Conservation (phyloP, 306 rosid species). For the Boehmeria nivea region DNA sequence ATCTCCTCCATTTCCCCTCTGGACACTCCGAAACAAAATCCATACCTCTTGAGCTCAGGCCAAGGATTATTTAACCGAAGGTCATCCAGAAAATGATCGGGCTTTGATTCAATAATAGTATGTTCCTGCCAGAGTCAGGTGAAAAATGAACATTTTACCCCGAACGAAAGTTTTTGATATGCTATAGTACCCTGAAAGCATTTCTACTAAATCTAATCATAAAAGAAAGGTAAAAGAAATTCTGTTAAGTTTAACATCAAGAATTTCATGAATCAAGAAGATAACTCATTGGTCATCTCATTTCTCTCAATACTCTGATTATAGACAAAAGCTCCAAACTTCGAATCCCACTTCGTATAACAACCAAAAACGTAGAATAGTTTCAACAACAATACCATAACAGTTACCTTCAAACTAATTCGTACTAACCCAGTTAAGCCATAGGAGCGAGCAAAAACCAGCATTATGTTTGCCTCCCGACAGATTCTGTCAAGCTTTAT, state of each 20-base stretch:
- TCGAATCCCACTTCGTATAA: background rate
- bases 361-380: conserved; percentile 1
- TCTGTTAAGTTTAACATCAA: no score
- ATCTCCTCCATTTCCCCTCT: no score
- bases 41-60: conserved; percentile 86
- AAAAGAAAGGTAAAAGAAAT: background rate
- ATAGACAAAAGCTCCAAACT: background rate
- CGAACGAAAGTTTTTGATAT: no score
- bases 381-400: background rate
- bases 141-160: conserved; percentile 16
- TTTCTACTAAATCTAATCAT: no score
- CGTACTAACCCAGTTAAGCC: conserved; percentile 93
- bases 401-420: conserved; percentile 79
- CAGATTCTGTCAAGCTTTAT: conserved; percentile 89
- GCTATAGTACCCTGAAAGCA: no score
- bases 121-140: conserved; percentile 62
- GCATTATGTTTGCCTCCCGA: conserved; percentile 68
- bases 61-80: conserved; percentile 96
- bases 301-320: background rate
- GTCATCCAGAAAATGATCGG: conserved; percentile 95
- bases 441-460: conserved; percentile 89
- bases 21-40: conserved; percentile 12
- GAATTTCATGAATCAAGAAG: no score
- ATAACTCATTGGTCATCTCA: conserved; percentile 8
- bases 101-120: conserved; percentile 90